phyloP scores from a whole-genome alignment of 129 eudicot genomes.

The Pulicaria dysenterica region DNA sequence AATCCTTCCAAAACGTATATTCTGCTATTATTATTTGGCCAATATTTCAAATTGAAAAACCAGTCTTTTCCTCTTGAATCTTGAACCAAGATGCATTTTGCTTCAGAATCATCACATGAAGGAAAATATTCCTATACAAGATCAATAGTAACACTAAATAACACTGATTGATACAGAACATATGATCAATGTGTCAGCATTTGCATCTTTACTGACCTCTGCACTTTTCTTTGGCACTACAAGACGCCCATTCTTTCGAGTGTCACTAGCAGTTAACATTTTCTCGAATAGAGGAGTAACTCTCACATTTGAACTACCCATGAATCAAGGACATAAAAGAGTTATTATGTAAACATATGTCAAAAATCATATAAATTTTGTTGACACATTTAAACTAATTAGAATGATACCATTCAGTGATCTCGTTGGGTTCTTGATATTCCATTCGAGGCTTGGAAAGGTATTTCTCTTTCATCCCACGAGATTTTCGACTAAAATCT shows the following conservation, averaged over 20 bases:
- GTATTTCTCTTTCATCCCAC: conserved; percentile 36
- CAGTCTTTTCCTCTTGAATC: conserved; percentile 67
- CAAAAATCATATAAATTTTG: not conserved
- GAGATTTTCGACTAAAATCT: conserved; percentile 22
- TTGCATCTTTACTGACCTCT: conserved; percentile 57
- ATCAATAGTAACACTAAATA: not conserved
- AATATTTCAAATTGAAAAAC: conserved; percentile 63
- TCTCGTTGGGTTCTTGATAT: conserved; percentile 44
- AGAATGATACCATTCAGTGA: conserved; percentile 56
- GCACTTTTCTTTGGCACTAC: conserved; percentile 83
- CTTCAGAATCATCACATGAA: conserved; percentile 52
- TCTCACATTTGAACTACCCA: conserved; percentile 45
- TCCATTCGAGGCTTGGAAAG: conserved; percentile 54
- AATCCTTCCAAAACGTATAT: conserved; percentile 91
- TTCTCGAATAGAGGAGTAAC: conserved; percentile 78
- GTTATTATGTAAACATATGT: not conserved
- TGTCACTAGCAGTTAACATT: conserved; percentile 70
- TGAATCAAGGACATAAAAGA: conserved; percentile 36
- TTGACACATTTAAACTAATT: not conserved
- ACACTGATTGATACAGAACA: not conserved
- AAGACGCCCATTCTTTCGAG: conserved; percentile 69
- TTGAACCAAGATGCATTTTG: conserved; percentile 52
- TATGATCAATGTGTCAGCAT: too few species aligned
- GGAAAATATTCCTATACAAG: conserved; percentile 65
- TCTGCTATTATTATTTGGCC: conserved; percentile 77